Evolutionary conservation across 2,329 filamentous ascomycete species (phyloP), one percentile per base, ranked within the genome.

Genomic region (Cordyceps cateniannulata): DNA sequence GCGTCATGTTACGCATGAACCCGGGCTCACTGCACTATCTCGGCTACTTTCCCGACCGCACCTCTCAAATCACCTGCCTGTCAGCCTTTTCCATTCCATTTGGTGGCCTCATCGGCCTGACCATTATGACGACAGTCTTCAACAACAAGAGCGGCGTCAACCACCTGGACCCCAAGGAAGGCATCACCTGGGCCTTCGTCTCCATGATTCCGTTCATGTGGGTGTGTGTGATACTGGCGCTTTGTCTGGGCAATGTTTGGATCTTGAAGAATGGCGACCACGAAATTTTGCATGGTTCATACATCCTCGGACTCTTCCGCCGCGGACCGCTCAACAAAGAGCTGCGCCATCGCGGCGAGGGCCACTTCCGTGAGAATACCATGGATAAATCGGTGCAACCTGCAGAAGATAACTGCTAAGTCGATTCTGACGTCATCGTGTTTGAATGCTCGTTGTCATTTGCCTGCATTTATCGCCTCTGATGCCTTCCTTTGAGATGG

Each of bases 101-200:
- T 25, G 86, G 87, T 4, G 86, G 87, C 12, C 88, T 85, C 0
- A 71, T 89, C 3, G 82, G 81, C 0, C 75, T 89, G 54, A 87
- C 86, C 0, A 79, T 89, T 66, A 89, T 89, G 86, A 81, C 85
- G 16, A 80, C 82, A 10, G 85, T 89, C 2, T 89, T 89, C 70
- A 87, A 88, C 68, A 89, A 89, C 64, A 73, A 60, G 38, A 54
- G 44, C 24, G 49, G 50, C 10, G 51, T 22, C 10, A 8, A n/a
- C n/a, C 59, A 54, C 44, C 50, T 42, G 8, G 59, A 61, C 22
- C 20, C 59, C 44, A 61, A 61, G 32, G 49, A 48, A 12, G 59
- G 50, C 22, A 61, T 61, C 44, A 55, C 45, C 3, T 61, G 59
- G 59, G 59, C 59, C 1, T 61, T 61, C 9, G 25, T 61, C 40